Percentiles rank a stretch among this genome's conserved stretches.
phyloP scores from a whole-genome alignment of 148 eudicot species.

The Cornus florida region DNA sequence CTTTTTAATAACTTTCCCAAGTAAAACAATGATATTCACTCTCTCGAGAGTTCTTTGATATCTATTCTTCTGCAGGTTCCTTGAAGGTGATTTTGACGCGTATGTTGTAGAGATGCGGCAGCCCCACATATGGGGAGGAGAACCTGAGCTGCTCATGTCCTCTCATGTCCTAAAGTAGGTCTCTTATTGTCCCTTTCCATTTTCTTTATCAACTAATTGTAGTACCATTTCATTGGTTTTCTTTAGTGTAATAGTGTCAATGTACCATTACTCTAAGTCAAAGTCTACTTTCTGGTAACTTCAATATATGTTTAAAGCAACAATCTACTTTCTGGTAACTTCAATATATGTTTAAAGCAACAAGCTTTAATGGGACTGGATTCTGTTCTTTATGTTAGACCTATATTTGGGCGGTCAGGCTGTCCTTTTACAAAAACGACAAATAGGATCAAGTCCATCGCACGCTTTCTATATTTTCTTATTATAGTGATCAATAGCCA shows the following conservation, averaged over 20 bases:
- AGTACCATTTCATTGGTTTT: background rate
- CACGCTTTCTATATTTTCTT: too few relatives aligned
- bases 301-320: background rate
- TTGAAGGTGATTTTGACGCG: slow-evolving; percentile 75
- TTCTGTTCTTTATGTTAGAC: background rate
- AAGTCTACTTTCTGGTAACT: background rate
- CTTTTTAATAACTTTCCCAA: background rate
- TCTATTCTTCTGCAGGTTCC: slow-evolving; percentile 45
- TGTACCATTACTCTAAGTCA: background rate
- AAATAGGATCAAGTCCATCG: too few relatives aligned
- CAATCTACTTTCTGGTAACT: background rate
- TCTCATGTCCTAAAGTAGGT: slow-evolving; percentile 82
- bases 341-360: background rate
- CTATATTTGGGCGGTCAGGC: background rate
- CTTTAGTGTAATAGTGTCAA: background rate
- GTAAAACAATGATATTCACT: background rate
- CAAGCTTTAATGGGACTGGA: background rate
- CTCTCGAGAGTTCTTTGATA: background rate
- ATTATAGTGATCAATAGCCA: too few relatives aligned
- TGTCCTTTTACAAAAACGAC: too few relatives aligned
- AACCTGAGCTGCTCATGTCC: slow-evolving; percentile 92
- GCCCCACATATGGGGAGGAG: slow-evolving; percentile 88
- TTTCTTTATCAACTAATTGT: background rate
- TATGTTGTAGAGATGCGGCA: slow-evolving; percentile 67
- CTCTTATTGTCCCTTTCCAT: background rate